These are phyloP conservation scores for Ceratobasidium sp. DNA, from an alignment of 1,284 basidiomycete genomes.

Conservation along the genomic window DNA sequence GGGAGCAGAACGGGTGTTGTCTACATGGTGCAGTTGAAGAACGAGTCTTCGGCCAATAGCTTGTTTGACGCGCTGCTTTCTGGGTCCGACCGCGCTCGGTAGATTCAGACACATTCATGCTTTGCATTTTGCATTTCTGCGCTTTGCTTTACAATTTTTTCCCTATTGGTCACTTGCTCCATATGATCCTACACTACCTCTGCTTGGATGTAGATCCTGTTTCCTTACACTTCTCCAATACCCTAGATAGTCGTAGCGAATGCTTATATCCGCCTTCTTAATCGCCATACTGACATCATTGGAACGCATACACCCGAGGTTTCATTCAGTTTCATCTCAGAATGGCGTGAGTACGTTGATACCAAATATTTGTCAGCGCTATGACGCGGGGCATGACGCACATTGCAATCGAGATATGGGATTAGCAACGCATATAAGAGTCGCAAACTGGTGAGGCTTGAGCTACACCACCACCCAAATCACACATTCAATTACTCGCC, in stretches of 20 bases:
- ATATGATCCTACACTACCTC: not conserved
- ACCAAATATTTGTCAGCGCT: not conserved
- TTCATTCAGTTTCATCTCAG: constrained; percentile 11
- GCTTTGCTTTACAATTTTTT: not conserved
- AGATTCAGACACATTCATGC: not conserved
- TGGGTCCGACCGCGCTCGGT: constrained; percentile 74
- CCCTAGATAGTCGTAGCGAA: constrained; percentile 28
- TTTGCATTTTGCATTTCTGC: not conserved
- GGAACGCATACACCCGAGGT: constrained; percentile 15
- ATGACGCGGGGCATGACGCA: constrained; percentile 33
- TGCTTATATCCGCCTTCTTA: not conserved
- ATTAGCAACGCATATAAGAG: constrained; percentile 28
- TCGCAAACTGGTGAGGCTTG: not conserved
- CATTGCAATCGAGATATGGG: not conserved
- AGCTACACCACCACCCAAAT: not conserved
- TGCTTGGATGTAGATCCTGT: constrained; percentile 3
- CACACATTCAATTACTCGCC: constrained; percentile 10
- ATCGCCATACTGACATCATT: constrained; percentile 4
- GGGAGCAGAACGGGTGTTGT: constrained; percentile 93
- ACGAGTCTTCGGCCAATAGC: constrained; percentile 83
- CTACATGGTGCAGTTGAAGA: constrained; percentile 95
- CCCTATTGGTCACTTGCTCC: not conserved
- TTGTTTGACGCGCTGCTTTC: constrained; percentile 87
- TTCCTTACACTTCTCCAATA: constrained; percentile 4
- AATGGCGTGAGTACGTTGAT: constrained; percentile 17